Percentiles rank a stretch among this genome's conserved stretches.
These are phyloP conservation scores for Coniosporium apollinis DNA, from an alignment of 495 filamentous ascomycete species.

Conservation along the genomic window DNA sequence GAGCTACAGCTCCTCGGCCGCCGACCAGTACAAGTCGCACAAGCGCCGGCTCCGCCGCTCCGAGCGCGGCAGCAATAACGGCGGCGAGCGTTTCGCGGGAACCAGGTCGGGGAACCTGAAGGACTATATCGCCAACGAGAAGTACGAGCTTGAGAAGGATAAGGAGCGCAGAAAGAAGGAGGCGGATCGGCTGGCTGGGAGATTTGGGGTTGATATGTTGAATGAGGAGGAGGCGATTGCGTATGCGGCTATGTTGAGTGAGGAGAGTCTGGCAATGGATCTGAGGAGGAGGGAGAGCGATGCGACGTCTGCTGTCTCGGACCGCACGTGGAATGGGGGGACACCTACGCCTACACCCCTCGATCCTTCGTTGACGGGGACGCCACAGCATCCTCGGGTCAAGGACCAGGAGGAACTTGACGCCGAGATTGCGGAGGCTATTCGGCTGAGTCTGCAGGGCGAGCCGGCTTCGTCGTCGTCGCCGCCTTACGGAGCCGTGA, in stretches of 20 bases:
- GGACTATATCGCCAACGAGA: constrained; percentile 71
- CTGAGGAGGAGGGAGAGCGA: constrained; percentile 38
- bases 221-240: constrained; percentile 78
- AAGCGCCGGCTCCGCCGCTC: constrained; percentile 45
- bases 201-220: constrained; percentile 67
- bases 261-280: constrained; percentile 51
- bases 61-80: constrained; percentile 40
- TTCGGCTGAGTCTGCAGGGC: constrained; percentile 58
- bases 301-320: constrained; percentile 22
- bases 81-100: constrained; percentile 35
- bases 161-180: constrained; percentile 43
- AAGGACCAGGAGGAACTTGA: constrained; percentile 47
- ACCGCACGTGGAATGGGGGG: constrained; percentile 12
- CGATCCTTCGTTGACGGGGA: constrained; percentile 2
- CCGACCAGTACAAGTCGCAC: constrained; percentile 45
- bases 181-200: constrained; percentile 46
- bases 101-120: constrained; percentile 46
- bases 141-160: constrained; percentile 64
- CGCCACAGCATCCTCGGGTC: constrained; percentile 3
- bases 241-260: constrained; percentile 76
- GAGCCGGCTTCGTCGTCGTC: constrained; percentile 4
- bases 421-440: constrained; percentile 64
- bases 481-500: constrained; percentile 2
- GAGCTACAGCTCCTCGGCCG: constrained; percentile 63
- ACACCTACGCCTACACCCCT: constrained; percentile 6